phyloP scores from a whole-genome alignment of 2,329 filamentous ascomycete species.

The Diaporthe batatas region DNA sequence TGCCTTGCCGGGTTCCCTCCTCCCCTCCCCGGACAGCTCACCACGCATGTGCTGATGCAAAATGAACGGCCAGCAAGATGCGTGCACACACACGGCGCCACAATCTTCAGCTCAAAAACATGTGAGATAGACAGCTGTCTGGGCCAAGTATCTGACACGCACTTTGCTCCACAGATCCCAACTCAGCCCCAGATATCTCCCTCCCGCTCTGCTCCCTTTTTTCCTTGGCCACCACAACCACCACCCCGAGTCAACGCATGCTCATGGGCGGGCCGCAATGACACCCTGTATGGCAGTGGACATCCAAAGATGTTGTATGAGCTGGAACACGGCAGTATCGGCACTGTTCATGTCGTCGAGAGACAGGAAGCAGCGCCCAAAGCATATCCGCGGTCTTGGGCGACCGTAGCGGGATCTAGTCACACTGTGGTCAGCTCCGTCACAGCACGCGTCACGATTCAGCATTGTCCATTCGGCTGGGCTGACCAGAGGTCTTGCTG shows the following conservation, averaged over 20 bases:
- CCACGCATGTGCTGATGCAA: not conserved
- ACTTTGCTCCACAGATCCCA: not conserved
- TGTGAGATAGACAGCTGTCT: constrained; percentile 3
- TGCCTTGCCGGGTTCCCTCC: not conserved
- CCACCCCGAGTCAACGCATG: not conserved
- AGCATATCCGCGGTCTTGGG: not conserved
- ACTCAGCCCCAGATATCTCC: not conserved
- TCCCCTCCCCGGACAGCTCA: not conserved
- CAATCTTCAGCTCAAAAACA: too few relatives aligned
- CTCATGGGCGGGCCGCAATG: not conserved
- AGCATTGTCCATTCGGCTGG: not conserved
- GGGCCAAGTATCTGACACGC: not conserved
- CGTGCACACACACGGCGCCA: not conserved
- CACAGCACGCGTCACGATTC: constrained; percentile 9
- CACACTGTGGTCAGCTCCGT: not conserved
- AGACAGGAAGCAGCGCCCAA: not conserved
- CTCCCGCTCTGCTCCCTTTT: not conserved
- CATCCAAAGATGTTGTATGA: not conserved
- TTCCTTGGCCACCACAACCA: not conserved
- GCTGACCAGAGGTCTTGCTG: not conserved
- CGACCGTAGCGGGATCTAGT: too few relatives aligned
- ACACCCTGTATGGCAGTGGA: not conserved
- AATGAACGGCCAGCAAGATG: not conserved
- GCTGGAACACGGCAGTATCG: not conserved
- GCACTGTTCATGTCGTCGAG: not conserved